Conservation (phyloP, 73 alveolate genomes). For the Paramecium caudatum region DNA sequence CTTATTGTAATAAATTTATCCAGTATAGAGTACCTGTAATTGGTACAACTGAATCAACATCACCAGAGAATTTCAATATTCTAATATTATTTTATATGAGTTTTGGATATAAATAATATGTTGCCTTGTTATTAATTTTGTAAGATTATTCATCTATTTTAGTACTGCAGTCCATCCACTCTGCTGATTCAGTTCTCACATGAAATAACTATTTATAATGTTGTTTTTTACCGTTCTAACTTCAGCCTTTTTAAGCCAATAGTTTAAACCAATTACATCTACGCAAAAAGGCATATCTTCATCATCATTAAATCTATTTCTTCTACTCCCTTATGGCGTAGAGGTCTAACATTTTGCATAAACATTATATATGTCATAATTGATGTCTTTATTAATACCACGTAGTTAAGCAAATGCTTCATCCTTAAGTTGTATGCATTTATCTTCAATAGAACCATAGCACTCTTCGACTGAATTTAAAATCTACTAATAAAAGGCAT, state of each 20-base stretch:
- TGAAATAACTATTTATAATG: not conserved
- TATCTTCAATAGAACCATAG: not conserved
- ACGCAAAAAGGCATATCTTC: slow-evolving; percentile 47
- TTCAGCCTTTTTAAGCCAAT: not conserved
- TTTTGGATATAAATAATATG: not conserved
- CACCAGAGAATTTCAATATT: slow-evolving; percentile 5
- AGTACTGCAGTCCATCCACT: not conserved
- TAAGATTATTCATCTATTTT: not conserved
- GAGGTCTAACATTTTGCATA: not conserved
- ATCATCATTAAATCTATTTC: not conserved
- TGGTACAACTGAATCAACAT: slow-evolving; percentile 62
- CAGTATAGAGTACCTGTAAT: slow-evolving; percentile 56
- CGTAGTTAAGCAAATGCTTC: not conserved
- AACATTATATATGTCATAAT: not conserved
- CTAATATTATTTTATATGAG: slow-evolving; percentile 29
- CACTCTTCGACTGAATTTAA: not conserved
- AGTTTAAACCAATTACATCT: slow-evolving; percentile 7
- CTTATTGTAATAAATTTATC: not conserved
- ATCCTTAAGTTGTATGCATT: not conserved
- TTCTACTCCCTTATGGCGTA: slow-evolving; percentile 1
- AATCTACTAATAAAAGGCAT: not conserved
- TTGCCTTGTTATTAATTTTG: not conserved
- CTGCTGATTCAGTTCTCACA: not conserved
- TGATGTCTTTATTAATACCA: not conserved
- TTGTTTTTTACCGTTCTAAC: not conserved